These are phyloP conservation scores for Funneliformis mosseae DNA, from an alignment of 192 early-diverging fungal species.

Conservation along the genomic window DNA sequence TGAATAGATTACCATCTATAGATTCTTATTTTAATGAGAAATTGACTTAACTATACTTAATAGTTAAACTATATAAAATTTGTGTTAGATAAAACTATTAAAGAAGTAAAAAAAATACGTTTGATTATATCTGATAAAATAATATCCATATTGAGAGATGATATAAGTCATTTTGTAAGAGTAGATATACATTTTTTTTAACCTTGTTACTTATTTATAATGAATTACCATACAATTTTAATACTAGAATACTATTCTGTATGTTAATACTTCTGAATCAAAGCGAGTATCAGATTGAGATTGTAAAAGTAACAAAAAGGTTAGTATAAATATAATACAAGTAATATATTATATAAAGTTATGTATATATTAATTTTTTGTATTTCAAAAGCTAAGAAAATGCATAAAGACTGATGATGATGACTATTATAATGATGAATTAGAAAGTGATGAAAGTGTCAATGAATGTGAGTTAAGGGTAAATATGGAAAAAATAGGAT, in stretches of 20 bases:
- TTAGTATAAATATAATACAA: too few relatives aligned
- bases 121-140: constrained; percentile 19
- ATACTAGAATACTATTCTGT: too few relatives aligned
- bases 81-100: constrained; percentile 17
- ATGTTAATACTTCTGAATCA: too few relatives aligned
- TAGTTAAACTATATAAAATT: constrained; percentile 24
- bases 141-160: neutral
- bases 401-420: too few relatives aligned
- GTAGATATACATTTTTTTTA: too few relatives aligned
- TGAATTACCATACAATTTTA: too few relatives aligned
- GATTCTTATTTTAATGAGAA: constrained; percentile 27
- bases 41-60: constrained; percentile 13
- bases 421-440: neutral
- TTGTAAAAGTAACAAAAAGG: too few relatives aligned
- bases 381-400: too few relatives aligned
- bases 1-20: constrained; percentile 23
- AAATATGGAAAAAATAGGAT: constrained; percentile 7
- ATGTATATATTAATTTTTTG: too few relatives aligned
- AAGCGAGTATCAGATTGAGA: too few relatives aligned
- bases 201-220: too few relatives aligned
- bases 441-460: constrained; percentile 3
- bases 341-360: too few relatives aligned
- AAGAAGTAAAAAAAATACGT: constrained; percentile 20
- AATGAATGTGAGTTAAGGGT: constrained; percentile 12
- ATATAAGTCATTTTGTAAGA: neutral